phyloP scores from a whole-genome alignment of 106 monocot species.

The Dendrobium nobile region DNA sequence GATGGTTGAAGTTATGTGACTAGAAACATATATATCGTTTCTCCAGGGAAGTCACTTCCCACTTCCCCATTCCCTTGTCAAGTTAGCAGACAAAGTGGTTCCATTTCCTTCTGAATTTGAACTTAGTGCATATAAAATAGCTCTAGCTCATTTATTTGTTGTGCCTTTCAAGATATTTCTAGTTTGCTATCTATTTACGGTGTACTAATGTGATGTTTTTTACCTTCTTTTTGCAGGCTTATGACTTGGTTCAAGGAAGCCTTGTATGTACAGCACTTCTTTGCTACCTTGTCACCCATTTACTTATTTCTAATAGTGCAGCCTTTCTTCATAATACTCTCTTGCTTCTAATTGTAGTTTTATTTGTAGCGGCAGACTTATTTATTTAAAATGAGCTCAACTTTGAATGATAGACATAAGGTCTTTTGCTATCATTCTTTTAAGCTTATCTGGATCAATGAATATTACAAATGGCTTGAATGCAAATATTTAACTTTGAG shows the following conservation, averaged over 20 bases:
- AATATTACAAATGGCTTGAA: not conserved
- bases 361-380: not conserved
- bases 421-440: not conserved
- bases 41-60: not conserved
- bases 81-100: not conserved
- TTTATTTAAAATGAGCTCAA: not conserved
- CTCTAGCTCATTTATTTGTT: not conserved
- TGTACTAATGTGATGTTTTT: not conserved
- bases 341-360: not conserved
- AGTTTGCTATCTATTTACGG: not conserved
- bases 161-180: not conserved
- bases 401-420: not conserved
- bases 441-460: not conserved
- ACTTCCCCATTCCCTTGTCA: not conserved
- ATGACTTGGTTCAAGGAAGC: constrained; percentile 8
- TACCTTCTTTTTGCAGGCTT: constrained; percentile 2
- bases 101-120: not conserved
- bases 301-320: not conserved
- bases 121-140: not conserved
- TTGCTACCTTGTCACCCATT: not conserved
- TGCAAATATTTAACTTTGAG: not conserved
- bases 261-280: constrained; percentile 1
- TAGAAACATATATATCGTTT: not conserved
- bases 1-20: not conserved
- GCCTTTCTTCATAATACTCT: not conserved